Base-by-base conservation (phyloP, 306 rosid genomes). In the Ceratonia siliqua region DNA sequence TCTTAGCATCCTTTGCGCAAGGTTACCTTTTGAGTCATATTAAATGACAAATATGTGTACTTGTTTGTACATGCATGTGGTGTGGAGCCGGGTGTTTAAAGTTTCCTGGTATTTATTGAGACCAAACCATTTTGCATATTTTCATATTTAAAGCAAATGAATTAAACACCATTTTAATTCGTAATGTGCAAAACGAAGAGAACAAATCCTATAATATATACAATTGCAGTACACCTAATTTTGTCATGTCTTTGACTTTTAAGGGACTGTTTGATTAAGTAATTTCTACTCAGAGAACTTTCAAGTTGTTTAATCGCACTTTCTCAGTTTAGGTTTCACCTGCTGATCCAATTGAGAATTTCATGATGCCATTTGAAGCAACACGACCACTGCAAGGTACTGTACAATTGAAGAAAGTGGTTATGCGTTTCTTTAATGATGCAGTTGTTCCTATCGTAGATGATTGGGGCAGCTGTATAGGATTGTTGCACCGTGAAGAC, bases 381-480 rank as follows among this genome's bases (percentile, higher is more conserved):
- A 70, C 87, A 9, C 83, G 39, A 32, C 93, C 97, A 36, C 84
- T 92, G 50, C 80, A 67, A 56, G 88, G 89, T 50, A 72, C 85
- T 62, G 18, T 82, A 43, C 72, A 52, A 45, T 80, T 89, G 78
- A 82, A 73, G 72, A 65, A 88, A 70, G 90, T 90, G 76, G 87
- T 55, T 0, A 84, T 81, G 89, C 94, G 94, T 63, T 92, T 92
- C 82, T 57, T 81, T 24, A 71, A 55, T 41, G 86, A 87, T 45
- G 65, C 86, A 21, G 90, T 82, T 49, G 88, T 92, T 73, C 96
- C 97, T 41, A 72, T 89, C 70, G 61, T 85, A 22, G 97, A 92
- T 68, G 93, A 92, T 62, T 86, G 90, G 96, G 96, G 89, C 71
- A 83, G 90, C 77, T 92, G 97, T 80, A 74, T 63, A 2, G 97